Conservation (phyloP, 148 eudicot genomes). For the Rheum nobile region DNA sequence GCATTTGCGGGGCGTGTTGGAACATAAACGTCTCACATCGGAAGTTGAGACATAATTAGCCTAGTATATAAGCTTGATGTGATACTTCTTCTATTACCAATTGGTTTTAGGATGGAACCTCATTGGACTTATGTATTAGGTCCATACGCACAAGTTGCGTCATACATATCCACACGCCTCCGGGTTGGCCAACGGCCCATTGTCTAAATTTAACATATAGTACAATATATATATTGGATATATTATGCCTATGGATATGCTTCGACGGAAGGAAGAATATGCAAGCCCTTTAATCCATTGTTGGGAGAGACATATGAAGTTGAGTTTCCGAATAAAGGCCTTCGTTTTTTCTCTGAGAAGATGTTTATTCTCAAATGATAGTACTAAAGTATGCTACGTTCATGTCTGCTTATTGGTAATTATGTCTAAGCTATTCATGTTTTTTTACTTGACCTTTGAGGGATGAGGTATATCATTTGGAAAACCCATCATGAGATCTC, state of each 20-base stretch:
- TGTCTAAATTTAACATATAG: too few relatives aligned
- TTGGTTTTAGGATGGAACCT: too few relatives aligned
- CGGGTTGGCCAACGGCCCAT: too few relatives aligned
- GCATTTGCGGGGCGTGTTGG: too few relatives aligned
- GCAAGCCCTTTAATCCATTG: conserved; percentile 79
- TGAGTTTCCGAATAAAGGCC: conserved; percentile 73
- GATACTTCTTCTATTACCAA: too few relatives aligned
- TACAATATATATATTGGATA: too few relatives aligned
- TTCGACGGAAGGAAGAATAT: conserved; percentile 65
- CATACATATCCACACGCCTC: too few relatives aligned
- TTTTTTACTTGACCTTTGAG: background rate
- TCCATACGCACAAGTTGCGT: too few relatives aligned
- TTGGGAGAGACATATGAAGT: conserved; percentile 81
- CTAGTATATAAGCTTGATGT: too few relatives aligned
- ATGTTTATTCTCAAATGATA: conserved; percentile 19
- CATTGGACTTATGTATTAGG: too few relatives aligned
- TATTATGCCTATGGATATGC: conserved; percentile 78
- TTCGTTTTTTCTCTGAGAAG: conserved; percentile 83
- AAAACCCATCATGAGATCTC: background rate
- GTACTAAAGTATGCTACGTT: background rate
- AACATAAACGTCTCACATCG: too few relatives aligned
- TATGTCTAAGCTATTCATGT: background rate
- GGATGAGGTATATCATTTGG: background rate
- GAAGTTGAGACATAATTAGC: too few relatives aligned
- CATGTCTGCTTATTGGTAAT: background rate